A percentile compares a stretch with the other conserved stretches of the same genome.
Conservation (phyloP, 1,284 basidiomycete species). For the Microbotryomycetes sp. region DNA sequence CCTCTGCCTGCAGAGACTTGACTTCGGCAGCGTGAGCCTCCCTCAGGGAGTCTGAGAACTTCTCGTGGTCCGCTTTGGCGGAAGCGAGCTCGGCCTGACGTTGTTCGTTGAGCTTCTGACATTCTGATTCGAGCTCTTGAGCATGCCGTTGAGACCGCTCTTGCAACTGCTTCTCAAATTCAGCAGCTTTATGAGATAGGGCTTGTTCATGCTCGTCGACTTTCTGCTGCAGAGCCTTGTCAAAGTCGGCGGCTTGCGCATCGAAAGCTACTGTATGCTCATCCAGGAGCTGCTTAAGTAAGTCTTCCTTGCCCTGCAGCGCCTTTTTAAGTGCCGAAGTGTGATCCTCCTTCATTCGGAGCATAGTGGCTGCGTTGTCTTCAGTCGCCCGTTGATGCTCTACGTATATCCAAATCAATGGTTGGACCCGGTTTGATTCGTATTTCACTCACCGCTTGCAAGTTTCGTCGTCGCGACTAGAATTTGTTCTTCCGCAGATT, state of each 20-base stretch:
- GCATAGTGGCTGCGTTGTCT: conserved; percentile 41
- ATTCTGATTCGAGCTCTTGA: not conserved
- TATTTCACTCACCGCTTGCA: conserved; percentile 3
- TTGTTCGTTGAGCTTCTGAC: not conserved
- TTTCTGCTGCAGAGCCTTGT: conserved; percentile 49
- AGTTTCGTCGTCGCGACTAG: conserved; percentile 48
- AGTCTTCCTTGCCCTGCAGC: conserved; percentile 47
- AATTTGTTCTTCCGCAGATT: conserved; percentile 47
- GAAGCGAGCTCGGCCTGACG: not conserved
- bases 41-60: not conserved
- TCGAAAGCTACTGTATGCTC: conserved; percentile 59
- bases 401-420: conserved; percentile 17
- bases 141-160: not conserved
- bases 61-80: not conserved
- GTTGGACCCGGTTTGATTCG: conserved; percentile 44
- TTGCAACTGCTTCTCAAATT: conserved; percentile 42
- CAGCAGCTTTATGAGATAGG: no score
- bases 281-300: conserved; percentile 13
- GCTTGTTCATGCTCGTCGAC: conserved; percentile 37
- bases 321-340: conserved; percentile 52
- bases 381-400: conserved; percentile 20
- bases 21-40: no score
- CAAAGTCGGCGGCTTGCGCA: conserved; percentile 60
- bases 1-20: no score
- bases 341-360: conserved; percentile 52